A percentile compares a stretch with the other conserved stretches of the same genome.
Conservation (phyloP, 331 rosid species). For the Acacia concinna region DNA sequence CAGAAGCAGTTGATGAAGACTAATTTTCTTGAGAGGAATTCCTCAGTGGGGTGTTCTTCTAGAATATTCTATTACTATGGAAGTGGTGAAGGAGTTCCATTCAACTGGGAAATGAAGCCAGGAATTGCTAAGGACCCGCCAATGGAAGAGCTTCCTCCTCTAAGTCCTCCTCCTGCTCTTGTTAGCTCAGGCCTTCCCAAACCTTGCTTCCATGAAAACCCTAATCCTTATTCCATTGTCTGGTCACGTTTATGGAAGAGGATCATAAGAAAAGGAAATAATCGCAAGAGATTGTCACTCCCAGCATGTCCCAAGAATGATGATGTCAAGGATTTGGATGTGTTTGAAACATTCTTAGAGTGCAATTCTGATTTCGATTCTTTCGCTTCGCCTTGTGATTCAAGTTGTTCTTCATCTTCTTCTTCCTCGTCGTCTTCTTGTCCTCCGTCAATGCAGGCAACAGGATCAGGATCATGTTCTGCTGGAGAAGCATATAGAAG, state of each 20-base stretch:
- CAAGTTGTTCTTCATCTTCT: constrained; percentile 50
- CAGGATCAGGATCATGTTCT: constrained; percentile 29
- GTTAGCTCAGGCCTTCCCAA: constrained; percentile 60
- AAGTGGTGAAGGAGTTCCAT: constrained; percentile 75
- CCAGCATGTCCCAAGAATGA: background rate
- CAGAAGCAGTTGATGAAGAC: constrained; percentile 35
- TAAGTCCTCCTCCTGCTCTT: constrained; percentile 75
- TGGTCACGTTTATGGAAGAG: constrained; percentile 52
- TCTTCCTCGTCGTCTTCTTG: constrained; percentile 35
- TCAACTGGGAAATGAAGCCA: constrained; percentile 84
- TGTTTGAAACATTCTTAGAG: constrained; percentile 35
- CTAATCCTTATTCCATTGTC: constrained; percentile 30
- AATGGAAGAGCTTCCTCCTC: constrained; percentile 54
- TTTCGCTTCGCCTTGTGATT: constrained; percentile 42
- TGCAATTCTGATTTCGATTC: constrained; percentile 58
- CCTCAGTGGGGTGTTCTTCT: constrained; percentile 69
- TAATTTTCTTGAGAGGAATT: constrained; percentile 46
- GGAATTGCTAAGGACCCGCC: constrained; percentile 60
- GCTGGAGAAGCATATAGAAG: constrained; percentile 31
- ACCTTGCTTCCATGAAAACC: constrained; percentile 41
- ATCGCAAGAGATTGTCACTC: background rate
- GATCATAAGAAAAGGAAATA: background rate
- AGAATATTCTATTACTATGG: constrained; percentile 53
- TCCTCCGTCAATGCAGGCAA: constrained; percentile 32
- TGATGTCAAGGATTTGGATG: constrained; percentile 9